Evolutionary conservation across 768 basidiomycete genomes (phyloP).

Genomic region (Kwoniella dendrophila): DNA sequence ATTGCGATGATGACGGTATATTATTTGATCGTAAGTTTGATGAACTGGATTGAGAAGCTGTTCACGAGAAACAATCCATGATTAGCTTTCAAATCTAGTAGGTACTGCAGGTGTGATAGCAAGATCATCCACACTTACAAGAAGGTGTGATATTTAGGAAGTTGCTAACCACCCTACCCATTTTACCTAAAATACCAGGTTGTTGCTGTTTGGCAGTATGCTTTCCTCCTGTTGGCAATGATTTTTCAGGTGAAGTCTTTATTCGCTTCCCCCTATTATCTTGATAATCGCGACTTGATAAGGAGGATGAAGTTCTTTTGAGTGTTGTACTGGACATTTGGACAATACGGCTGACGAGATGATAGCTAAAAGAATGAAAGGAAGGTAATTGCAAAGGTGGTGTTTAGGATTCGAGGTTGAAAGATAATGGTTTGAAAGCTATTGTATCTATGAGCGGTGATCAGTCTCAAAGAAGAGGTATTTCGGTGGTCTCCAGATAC

Average conservation of each 20-base stretch:
- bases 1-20: not conserved
- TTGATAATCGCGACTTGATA: not conserved
- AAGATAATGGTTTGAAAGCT: not conserved
- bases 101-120: too few species aligned
- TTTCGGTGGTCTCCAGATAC: too few species aligned
- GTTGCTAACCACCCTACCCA: too few species aligned
- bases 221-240: not conserved
- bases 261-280: not conserved
- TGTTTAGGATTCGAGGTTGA: constrained; percentile 1
- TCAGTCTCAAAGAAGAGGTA: too few species aligned
- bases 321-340: constrained; percentile 4
- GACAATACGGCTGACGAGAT: not conserved
- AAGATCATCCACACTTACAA: too few species aligned
- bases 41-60: too few species aligned
- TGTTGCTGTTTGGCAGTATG: not conserved
- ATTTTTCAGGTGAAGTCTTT: too few species aligned
- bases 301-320: constrained; percentile 12
- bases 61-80: too few species aligned
- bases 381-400: not conserved
- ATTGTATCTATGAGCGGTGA: too few species aligned
- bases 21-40: constrained; percentile 4
- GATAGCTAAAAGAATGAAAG: not conserved
- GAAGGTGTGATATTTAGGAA: too few species aligned
- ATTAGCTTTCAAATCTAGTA: too few species aligned
- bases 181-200: too few species aligned